Conservation (phyloP, 768 basidiomycete species). For the Strobilomyces dryophilus region DNA sequence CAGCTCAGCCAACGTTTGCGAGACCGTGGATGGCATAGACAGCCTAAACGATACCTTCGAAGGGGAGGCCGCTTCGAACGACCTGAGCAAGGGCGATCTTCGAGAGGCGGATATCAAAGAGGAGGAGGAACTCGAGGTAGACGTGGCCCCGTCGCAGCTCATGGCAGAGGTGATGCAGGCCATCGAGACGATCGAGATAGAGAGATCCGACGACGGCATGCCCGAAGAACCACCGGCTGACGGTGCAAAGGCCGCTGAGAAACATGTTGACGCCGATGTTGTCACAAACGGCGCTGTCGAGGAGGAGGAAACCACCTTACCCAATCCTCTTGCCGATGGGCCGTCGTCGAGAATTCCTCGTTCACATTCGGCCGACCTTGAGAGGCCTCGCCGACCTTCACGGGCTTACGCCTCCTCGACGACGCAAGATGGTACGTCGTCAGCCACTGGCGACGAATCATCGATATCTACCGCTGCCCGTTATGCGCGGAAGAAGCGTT, state of each 20-base stretch:
- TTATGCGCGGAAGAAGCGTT: slow-evolving; percentile 51
- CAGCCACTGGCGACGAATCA: slow-evolving; percentile 64
- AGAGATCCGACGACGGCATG: slow-evolving; percentile 19
- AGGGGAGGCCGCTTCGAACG: slow-evolving; percentile 17
- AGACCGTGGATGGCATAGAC: slow-evolving; percentile 30
- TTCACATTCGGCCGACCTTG: slow-evolving; percentile 80
- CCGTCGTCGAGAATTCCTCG: slow-evolving; percentile 54
- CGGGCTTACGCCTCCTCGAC: slow-evolving; percentile 57
- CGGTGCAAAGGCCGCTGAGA: slow-evolving; percentile 3
- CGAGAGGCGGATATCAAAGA: slow-evolving; percentile 25
- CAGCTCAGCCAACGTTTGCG: slow-evolving; percentile 32
- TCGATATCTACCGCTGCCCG: slow-evolving; percentile 57
- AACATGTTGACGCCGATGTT: slow-evolving; percentile 21
- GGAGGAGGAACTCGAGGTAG: slow-evolving; percentile 22
- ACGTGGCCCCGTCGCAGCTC: slow-evolving; percentile 1
- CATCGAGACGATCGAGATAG: slow-evolving; percentile 21
- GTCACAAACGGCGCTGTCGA: slow-evolving; percentile 21
- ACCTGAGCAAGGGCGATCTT: slow-evolving; percentile 12
- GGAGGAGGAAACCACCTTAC: slow-evolving; percentile 27
- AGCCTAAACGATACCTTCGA: slow-evolving; percentile 27
- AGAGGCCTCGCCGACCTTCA: slow-evolving; percentile 53
- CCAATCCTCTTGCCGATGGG: slow-evolving; percentile 38
- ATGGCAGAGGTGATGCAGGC: slow-evolving; percentile 8
- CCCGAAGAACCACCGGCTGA: slow-evolving; percentile 13
- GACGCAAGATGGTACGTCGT: slow-evolving; percentile 48